Conservation (phyloP, 1,139 yeast genomes). For the Yamadazyma spencermartinsiae region DNA sequence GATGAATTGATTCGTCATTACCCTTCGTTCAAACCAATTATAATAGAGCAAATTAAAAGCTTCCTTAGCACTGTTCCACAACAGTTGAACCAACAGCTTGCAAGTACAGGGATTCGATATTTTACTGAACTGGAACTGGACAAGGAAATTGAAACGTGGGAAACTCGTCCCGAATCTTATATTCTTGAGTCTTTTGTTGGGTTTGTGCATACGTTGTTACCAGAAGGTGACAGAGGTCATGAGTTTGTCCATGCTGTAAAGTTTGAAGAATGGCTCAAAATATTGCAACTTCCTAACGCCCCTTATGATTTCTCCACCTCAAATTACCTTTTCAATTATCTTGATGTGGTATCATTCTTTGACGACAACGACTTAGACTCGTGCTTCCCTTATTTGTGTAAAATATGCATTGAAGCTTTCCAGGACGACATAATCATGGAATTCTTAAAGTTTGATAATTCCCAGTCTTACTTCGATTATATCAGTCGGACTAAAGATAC, state of each 20-base stretch:
- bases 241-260: slow-evolving; percentile 41
- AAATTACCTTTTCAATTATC: slow-evolving; percentile 51
- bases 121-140: slow-evolving; percentile 41
- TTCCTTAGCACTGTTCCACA: slow-evolving; percentile 50
- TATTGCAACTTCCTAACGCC: slow-evolving; percentile 46
- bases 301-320: slow-evolving; percentile 65
- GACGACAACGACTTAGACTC: slow-evolving; percentile 57
- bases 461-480: slow-evolving; percentile 28
- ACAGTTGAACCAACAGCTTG: slow-evolving; percentile 31
- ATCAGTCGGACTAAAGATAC: slow-evolving; percentile 24
- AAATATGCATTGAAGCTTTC: slow-evolving; percentile 17
- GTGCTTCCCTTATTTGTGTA: slow-evolving; percentile 36
- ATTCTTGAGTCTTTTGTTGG: slow-evolving; percentile 48
- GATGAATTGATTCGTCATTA: slow-evolving; percentile 88
- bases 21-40: slow-evolving; percentile 63
- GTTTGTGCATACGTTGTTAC: slow-evolving; percentile 48
- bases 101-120: slow-evolving; percentile 35
- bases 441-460: slow-evolving; percentile 19
- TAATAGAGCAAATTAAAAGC: slow-evolving; percentile 50
- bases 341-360: slow-evolving; percentile 54
- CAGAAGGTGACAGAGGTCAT: slow-evolving; percentile 52
- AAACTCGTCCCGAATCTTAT: slow-evolving; percentile 40
- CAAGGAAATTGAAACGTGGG: slow-evolving; percentile 56
- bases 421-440: slow-evolving; percentile 17
- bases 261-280: slow-evolving; percentile 45